Percentiles rank a stretch among this genome's conserved stretches.
These are phyloP conservation scores for Holtermanniella nyarrowii DNA, from an alignment of 768 basidiomycete species.

Conservation along the genomic window DNA sequence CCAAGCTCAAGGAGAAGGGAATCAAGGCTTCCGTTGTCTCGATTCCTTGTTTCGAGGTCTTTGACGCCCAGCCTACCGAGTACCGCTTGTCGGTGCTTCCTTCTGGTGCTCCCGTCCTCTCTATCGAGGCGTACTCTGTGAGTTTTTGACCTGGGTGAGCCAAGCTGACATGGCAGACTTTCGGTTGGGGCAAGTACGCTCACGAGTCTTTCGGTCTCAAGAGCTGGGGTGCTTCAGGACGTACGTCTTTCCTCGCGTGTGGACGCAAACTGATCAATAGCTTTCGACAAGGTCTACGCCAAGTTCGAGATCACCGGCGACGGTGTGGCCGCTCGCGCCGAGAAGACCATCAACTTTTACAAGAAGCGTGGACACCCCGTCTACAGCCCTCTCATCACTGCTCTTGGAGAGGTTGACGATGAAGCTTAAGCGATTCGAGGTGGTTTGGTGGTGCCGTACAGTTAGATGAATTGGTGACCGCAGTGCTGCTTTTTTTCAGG, in stretches of 20 bases:
- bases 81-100: constrained; percentile 77
- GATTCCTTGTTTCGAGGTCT: constrained; percentile 81
- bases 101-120: constrained; percentile 79
- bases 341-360: constrained; percentile 82
- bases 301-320: constrained; percentile 45
- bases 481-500: too few species aligned
- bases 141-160: not conserved
- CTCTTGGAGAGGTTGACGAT: constrained; percentile 34
- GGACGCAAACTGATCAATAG: too few species aligned
- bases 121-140: constrained; percentile 63
- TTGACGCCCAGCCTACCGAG: constrained; percentile 62
- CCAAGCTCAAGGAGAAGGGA: constrained; percentile 64
- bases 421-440: constrained; percentile 15
- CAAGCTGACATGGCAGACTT: constrained; percentile 43
- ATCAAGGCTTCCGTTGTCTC: constrained; percentile 73
- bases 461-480: too few species aligned
- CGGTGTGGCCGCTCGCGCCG: constrained; percentile 61
- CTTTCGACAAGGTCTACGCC: constrained; percentile 81
- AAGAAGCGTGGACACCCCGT: constrained; percentile 48
- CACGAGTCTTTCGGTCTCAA: constrained; percentile 56
- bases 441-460: too few species aligned
- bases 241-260: not conserved
- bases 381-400: constrained; percentile 41
- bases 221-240: constrained; percentile 81
- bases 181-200: constrained; percentile 80